Base-by-base conservation (phyloP, 805 yeast genomes). In the Spencermartinsiella europaea region DNA sequence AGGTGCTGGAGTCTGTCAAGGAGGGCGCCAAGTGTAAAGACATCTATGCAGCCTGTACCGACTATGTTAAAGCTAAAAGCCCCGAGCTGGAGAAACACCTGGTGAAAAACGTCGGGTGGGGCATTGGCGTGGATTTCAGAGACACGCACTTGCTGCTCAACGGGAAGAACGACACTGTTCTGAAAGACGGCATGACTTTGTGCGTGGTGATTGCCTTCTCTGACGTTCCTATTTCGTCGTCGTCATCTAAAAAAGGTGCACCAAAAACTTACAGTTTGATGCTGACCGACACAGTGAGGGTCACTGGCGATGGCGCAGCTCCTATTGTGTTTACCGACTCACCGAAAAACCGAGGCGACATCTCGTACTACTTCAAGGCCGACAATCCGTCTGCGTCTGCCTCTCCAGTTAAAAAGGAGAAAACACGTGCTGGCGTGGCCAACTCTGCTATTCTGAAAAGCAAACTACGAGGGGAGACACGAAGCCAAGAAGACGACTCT, bases 111-210 rank as follows among this genome's bases (percentile, higher is more conserved):
- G 76, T 83, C 52, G 98, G 98, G 44, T 86, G 93, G 77, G 72
- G 86, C 47, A 82, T 86, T 47, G 98, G 98, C 49, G 75, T 91
- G 51, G 96, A 88, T 59, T 87, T 86, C 60, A 77, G 95, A 66
- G 96, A 89, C 64, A 74, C 90, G 0, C 70, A 82, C 2, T 79
- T 85, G 53, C 73, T 88, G 15, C 69, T 91, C 45, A 85, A 84
- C 59, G 73, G 77, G 21, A 89, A 85, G 58, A 84, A 80, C 63
- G 85, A 82, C 34, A 73, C 91, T 54, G 67, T 63, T 19, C 68
- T 91, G 42, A 74, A 74, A 48, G 83, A 81, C 49, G 91, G 90
- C 36, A 81, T 87, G 56, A 80, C 87, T 17, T 75, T 88, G 45
- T 80, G 86, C 38, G 67, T 91, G 48, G 80, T 86, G 2, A 67